phyloP scores from a whole-genome alignment of 257 asterid species.

The Scutellaria barbata region DNA sequence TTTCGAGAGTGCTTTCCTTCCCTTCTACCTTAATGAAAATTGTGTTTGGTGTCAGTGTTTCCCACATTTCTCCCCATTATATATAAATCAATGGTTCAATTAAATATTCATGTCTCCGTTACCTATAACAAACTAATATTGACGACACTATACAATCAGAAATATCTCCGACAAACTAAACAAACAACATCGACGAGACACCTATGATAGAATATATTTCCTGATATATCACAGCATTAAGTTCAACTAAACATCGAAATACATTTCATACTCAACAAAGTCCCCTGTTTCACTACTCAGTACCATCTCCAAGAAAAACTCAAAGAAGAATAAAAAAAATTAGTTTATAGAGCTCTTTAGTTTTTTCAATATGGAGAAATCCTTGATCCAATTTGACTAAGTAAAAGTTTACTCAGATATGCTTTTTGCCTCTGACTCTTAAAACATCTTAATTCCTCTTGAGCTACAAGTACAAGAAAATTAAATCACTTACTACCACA shows the following conservation, averaged over 20 bases:
- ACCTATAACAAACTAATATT: not conserved
- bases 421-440: not conserved
- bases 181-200: not conserved
- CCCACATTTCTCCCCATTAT: not conserved
- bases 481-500: not conserved
- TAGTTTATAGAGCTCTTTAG: no score
- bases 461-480: conserved; percentile 11
- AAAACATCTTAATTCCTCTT: not conserved
- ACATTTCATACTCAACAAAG: not conserved
- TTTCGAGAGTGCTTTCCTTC: not conserved
- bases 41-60: not conserved
- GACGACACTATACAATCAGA: not conserved
- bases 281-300: not conserved
- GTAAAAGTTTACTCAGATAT: conserved; percentile 7
- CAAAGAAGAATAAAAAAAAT: not conserved
- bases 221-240: not conserved
- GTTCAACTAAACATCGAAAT: not conserved
- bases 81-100: not conserved
- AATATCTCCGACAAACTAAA: not conserved
- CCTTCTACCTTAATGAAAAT: not conserved
- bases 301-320: not conserved
- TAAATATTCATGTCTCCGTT: not conserved
- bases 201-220: not conserved
- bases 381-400: not conserved
- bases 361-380: no score